Evolutionary conservation across 768 basidiomycete species (phyloP), one percentile per base, ranked within the genome.

Genomic region (Lactarius hatsudake): DNA sequence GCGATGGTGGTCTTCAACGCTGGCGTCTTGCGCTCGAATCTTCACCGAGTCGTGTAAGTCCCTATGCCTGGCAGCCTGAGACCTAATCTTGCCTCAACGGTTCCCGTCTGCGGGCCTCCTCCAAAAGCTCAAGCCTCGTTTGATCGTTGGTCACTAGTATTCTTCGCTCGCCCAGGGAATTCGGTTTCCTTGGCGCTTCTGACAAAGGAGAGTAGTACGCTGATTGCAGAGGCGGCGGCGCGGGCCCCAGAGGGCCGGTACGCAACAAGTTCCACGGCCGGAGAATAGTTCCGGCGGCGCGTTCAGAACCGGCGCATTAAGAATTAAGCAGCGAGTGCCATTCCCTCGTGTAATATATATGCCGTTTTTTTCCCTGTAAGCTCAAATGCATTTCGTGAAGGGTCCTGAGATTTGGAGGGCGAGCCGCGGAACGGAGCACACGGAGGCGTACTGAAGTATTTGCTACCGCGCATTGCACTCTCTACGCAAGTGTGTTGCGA

Each of bases 81-180:
- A 26, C 15, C 18, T 56, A 13, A 56, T 34, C 17, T 23, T 1
- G 20, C 9, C 30, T 15, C 26, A 2, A 13, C 2, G 38, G 38
- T 15, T 40, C 38, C 13, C 26, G 18, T 8, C 17, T 6, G 36
- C 6, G 74, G 72, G 0, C 82, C 87, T 12, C 85, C 89, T 0
- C 88, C 89, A 0, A 84, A 85, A 5, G 69, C 75, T 4, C 90
- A 91, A 74, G 77, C 77, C 4, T 72, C 78, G 10, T 74, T 79
- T 43, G 83, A 84, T 40, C 81, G 90, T 9, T 90, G 86, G 84
- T 90, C 88, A 5, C 76, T 90, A 12, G 89, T 88, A 13, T 90
- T 84, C 75, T 90, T 90, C 76, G 85, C 82, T 0, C 80, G 89
- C 23, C 88, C 89, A 0, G 84, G 83, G 5, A 82, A 88, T 72